A percentile compares a stretch with the other conserved stretches of the same genome.
Evolutionary conservation across 768 basidiomycete species (phyloP).

Genomic region (Postia placenta): DNA sequence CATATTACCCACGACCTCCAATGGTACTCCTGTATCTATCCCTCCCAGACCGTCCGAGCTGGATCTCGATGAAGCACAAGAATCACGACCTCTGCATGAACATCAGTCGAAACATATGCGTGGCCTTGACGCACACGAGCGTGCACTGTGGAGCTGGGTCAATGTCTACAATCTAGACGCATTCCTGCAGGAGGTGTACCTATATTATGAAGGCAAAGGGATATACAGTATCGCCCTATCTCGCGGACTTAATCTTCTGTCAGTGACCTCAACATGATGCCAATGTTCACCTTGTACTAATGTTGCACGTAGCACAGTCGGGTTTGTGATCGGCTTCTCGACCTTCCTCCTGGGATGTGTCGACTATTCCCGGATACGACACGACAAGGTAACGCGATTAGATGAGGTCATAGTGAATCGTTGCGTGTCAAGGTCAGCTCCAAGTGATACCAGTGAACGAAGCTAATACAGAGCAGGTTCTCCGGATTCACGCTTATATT

Average conservation of each 20-base stretch:
- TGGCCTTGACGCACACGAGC: slow-evolving; percentile 79
- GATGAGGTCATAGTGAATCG: slow-evolving; percentile 76
- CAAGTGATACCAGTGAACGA: not conserved
- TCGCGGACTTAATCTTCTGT: slow-evolving; percentile 92
- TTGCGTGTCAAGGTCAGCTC: slow-evolving; percentile 72
- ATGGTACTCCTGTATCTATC: slow-evolving; percentile 35
- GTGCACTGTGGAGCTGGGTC: slow-evolving; percentile 97
- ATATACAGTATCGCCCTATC: slow-evolving; percentile 92
- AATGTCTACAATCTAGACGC: slow-evolving; percentile 97
- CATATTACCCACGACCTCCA: slow-evolving; percentile 30
- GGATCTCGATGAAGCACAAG: slow-evolving; percentile 31
- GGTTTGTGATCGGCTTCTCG: slow-evolving; percentile 97
- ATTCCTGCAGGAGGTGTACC: slow-evolving; percentile 92
- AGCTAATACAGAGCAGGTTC: slow-evolving; percentile 44
- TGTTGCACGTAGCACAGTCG: slow-evolving; percentile 68
- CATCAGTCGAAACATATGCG: slow-evolving; percentile 43
- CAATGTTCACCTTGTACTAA: slow-evolving; percentile 19
- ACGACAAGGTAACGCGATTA: slow-evolving; percentile 59
- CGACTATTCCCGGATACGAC: slow-evolving; percentile 79
- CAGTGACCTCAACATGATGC: slow-evolving; percentile 32
- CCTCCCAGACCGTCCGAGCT: slow-evolving; percentile 66
- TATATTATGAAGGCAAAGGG: slow-evolving; percentile 95
- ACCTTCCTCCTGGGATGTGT: slow-evolving; percentile 94
- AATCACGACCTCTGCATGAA: slow-evolving; percentile 15
- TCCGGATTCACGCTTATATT: slow-evolving; percentile 82